Percentiles rank a stretch among this genome's conserved stretches.
These are phyloP conservation scores for Pterocarpus macrocarpus DNA, from an alignment of 306 rosid genomes.

Conservation along the genomic window DNA sequence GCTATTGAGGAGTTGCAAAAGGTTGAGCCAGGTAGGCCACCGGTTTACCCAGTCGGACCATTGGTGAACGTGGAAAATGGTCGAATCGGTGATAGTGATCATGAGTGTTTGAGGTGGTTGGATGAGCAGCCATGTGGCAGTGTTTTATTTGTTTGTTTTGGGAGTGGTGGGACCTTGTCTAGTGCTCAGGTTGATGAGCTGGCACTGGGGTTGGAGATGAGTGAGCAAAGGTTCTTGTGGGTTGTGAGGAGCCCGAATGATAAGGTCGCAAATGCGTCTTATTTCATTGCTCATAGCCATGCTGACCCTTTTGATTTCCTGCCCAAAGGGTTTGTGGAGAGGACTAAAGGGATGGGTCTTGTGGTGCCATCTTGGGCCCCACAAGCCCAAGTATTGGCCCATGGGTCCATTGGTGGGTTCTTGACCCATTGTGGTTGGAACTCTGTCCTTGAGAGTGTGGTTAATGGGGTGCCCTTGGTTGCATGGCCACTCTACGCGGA, in stretches of 20 bases:
- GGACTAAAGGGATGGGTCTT: slow-evolving; percentile 51
- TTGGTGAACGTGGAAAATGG: slow-evolving; percentile 20
- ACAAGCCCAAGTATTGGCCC: slow-evolving; percentile 64
- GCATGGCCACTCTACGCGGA: slow-evolving; percentile 86
- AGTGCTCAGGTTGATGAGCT: slow-evolving; percentile 51
- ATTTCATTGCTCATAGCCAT: slow-evolving; percentile 48
- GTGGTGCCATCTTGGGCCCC: slow-evolving; percentile 79
- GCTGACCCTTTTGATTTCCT: slow-evolving; percentile 54
- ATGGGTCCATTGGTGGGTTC: slow-evolving; percentile 68
- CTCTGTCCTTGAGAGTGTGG: slow-evolving; percentile 64
- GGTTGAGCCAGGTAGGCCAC: slow-evolving; percentile 53
- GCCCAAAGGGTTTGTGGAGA: slow-evolving; percentile 63
- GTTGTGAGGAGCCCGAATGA: slow-evolving; percentile 56
- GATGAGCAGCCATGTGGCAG: slow-evolving; percentile 59
- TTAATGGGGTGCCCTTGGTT: slow-evolving; percentile 66
- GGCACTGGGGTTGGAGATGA: slow-evolving; percentile 59
- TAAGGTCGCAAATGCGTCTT: slow-evolving; percentile 35
- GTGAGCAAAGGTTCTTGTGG: slow-evolving; percentile 63
- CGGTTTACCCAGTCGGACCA: slow-evolving; percentile 72
- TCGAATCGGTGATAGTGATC: background rate
- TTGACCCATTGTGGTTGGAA: slow-evolving; percentile 86
- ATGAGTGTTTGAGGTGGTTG: slow-evolving; percentile 61
- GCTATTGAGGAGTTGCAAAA: slow-evolving; percentile 45
- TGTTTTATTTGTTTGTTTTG: slow-evolving; percentile 60
- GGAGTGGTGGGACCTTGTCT: slow-evolving; percentile 63